Evolutionary conservation across 257 asterid species (phyloP), one percentile per base, ranked within the genome.

Genomic region (Henckelia pumila): DNA sequence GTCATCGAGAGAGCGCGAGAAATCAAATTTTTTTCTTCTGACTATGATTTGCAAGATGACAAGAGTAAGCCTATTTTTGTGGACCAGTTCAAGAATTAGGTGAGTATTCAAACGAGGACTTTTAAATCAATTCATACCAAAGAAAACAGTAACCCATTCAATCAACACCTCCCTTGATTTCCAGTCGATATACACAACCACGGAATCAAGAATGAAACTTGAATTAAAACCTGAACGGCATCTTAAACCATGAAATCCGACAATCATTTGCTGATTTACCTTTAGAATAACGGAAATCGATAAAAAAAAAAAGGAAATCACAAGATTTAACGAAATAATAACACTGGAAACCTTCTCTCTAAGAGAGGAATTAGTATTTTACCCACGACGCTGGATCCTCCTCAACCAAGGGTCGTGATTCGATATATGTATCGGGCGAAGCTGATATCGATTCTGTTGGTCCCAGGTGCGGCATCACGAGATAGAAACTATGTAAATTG

Each of bases 341-440:
- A 44, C 19, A 16, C 55, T 14, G 20, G 8, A 52, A 59, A 10
- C 11, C 25, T 9, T 21, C 2, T 25, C 1, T 1, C 2, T n/a
- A 32, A 33, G 61, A 50, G 61, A 44, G 20, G 20, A 71, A 33
- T 23, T 47, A 37, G 76, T 66, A 47, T 47, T 47, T n/a, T 67
- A 89, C 94, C 94, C 37, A 86, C 94, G 26, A 84, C 83, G 74
- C 88, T 84, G 75, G 94, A 86, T 84, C 87, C 90, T 70, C 84
- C 94, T 60, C 89, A 86, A 64, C 92, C 89, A 64, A 82, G 85
- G 55, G 21, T 17, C 55, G 17, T 47, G 55, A 1, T 47, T 14
- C 5, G 20, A 14, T 47, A 44, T 44, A 17, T 47, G 20, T 16
- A 47, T 47, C 55, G 20, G 55, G 8, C n/a, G 55, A 8, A 47